phyloP scores from a whole-genome alignment of 2,329 filamentous ascomycete species.

The Allantophomopsis lycopodina region DNA sequence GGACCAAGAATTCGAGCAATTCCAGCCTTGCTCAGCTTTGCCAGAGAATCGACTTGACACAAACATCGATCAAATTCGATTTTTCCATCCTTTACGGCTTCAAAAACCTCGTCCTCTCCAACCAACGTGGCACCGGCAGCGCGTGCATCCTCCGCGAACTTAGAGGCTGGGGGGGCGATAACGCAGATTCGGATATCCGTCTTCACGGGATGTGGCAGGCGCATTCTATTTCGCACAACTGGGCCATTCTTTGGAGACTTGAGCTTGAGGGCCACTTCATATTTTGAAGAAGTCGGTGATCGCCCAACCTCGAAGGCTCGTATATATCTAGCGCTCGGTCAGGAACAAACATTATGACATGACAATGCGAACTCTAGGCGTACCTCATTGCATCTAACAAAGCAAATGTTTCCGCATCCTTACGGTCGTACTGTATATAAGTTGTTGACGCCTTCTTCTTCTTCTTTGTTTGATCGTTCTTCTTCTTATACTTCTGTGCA shows the following conservation, averaged over 20 bases:
- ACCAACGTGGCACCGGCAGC: slow-evolving; percentile 70
- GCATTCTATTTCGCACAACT: slow-evolving; percentile 74
- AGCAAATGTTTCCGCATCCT: slow-evolving; percentile 49
- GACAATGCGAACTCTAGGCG: slow-evolving; percentile 14
- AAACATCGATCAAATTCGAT: slow-evolving; percentile 84
- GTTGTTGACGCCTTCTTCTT: slow-evolving; percentile 17
- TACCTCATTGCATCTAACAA: slow-evolving; percentile 90
- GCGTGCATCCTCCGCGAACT: slow-evolving; percentile 58
- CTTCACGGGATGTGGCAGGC: slow-evolving; percentile 79
- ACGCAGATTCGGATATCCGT: slow-evolving; percentile 84
- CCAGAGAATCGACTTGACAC: slow-evolving; percentile 67
- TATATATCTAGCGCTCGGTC: slow-evolving; percentile 51
- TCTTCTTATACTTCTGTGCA: slow-evolving; percentile 14
- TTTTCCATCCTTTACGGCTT: slow-evolving; percentile 54
- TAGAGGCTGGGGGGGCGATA: slow-evolving; percentile 72
- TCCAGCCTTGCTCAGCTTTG: slow-evolving; percentile 67
- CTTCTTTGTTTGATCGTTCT: slow-evolving; percentile 15
- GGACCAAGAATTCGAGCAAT: slow-evolving; percentile 77
- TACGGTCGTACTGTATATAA: slow-evolving; percentile 20
- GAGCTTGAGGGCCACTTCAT: slow-evolving; percentile 76
- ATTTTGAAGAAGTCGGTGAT: slow-evolving; percentile 61
- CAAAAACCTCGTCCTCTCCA: slow-evolving; percentile 77
- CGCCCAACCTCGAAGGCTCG: slow-evolving; percentile 85
- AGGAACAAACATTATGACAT: slow-evolving; percentile 1
- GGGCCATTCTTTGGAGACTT: slow-evolving; percentile 76